Evolutionary conservation across 2,329 filamentous ascomycete genomes (phyloP).

Genomic region (Penicillium sp.): DNA sequence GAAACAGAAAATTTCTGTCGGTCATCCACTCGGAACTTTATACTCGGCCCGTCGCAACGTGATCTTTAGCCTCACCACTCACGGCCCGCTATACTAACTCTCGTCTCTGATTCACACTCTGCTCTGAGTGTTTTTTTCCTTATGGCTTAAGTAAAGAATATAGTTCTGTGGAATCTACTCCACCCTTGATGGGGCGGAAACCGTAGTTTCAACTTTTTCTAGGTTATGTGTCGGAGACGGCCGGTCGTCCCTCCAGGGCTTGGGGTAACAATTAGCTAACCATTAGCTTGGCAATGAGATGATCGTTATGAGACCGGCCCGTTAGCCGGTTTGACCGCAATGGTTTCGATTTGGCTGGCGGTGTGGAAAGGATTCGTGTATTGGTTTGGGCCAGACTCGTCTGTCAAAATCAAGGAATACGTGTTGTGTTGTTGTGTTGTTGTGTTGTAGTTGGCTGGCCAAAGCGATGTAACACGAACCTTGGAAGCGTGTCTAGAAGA

Average conservation of each 20-base stretch:
- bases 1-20: constrained; percentile 24
- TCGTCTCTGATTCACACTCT: not conserved
- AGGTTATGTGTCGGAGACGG: not conserved
- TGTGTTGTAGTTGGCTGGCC: not conserved
- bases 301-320: not conserved
- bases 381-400: not conserved
- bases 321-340: not conserved
- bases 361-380: not conserved
- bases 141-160: not conserved
- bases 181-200: not conserved
- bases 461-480: not conserved
- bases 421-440: not conserved
- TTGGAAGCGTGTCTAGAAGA: not conserved
- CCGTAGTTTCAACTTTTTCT: not conserved
- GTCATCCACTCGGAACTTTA: constrained; percentile 13
- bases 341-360: not conserved
- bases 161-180: not conserved
- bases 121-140: not conserved
- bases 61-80: constrained; percentile 10
- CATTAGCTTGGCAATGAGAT: not conserved
- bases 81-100: not conserved
- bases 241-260: not conserved
- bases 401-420: not conserved
- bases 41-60: constrained; percentile 20
- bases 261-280: not conserved